Percentiles rank a stretch among this genome's conserved stretches.
Evolutionary conservation across 495 filamentous ascomycete genomes (phyloP).

Genomic region (Penicillium alfredii): DNA sequence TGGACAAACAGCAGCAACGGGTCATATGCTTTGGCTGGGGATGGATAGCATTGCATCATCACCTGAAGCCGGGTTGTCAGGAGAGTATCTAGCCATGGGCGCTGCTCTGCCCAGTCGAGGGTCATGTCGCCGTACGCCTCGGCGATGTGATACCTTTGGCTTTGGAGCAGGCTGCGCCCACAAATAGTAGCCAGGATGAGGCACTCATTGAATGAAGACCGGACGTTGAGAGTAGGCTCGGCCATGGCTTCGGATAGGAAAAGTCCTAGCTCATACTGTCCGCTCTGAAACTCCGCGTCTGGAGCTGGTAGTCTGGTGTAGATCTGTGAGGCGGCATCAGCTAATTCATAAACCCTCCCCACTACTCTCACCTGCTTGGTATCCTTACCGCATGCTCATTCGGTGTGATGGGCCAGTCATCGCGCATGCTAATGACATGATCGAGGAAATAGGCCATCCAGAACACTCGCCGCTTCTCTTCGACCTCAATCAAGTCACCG

Average conservation of each 20-base stretch:
- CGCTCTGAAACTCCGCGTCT: slow-evolving; percentile 45
- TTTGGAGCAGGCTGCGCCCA: slow-evolving; percentile 41
- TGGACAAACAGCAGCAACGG: slow-evolving; percentile 38
- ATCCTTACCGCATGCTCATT: slow-evolving; percentile 45
- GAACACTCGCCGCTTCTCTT: slow-evolving; percentile 46
- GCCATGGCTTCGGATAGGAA: slow-evolving; percentile 44
- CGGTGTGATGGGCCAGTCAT: slow-evolving; percentile 42
- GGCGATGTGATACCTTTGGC: slow-evolving; percentile 28
- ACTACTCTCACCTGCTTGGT: neutral
- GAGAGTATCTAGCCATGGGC: slow-evolving; percentile 41
- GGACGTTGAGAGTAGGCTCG: slow-evolving; percentile 15
- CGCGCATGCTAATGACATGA: slow-evolving; percentile 41
- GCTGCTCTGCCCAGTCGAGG: slow-evolving; percentile 37
- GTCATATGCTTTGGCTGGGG: slow-evolving; percentile 26
- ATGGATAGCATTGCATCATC: slow-evolving; percentile 10
- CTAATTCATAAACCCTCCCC: neutral
- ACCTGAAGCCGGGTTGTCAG: slow-evolving; percentile 31
- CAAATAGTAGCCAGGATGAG: slow-evolving; percentile 43
- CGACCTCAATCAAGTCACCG: slow-evolving; percentile 19
- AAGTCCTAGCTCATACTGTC: slow-evolving; percentile 29
- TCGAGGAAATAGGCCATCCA: slow-evolving; percentile 53
- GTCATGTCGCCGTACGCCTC: slow-evolving; percentile 19
- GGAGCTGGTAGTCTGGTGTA: slow-evolving; percentile 24
- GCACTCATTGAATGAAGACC: slow-evolving; percentile 44
- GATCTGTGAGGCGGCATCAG: slow-evolving; percentile 6